Conservation (phyloP, 257 asterid genomes). For the Anisodus tanguticus region DNA sequence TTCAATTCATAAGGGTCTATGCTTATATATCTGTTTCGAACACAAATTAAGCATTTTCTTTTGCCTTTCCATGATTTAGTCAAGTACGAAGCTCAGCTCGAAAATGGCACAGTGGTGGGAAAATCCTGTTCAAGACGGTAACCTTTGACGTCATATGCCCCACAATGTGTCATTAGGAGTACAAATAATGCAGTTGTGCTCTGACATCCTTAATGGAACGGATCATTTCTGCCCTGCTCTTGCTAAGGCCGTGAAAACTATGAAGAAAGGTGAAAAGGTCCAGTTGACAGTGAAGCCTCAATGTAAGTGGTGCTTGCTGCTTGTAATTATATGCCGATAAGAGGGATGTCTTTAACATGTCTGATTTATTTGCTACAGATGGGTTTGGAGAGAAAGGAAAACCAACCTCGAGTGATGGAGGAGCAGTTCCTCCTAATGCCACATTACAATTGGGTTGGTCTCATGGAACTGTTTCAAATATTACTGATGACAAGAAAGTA, state of each 20-base stretch:
- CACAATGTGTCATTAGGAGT: background rate
- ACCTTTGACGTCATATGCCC: background rate
- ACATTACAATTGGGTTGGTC: slow-evolving; percentile 52
- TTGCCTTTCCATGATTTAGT: slow-evolving; percentile 38
- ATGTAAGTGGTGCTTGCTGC: slow-evolving; percentile 43
- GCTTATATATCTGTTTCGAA: background rate
- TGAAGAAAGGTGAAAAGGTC: too few species aligned
- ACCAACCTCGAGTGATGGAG: slow-evolving; percentile 51
- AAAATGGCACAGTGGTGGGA: slow-evolving; percentile 54
- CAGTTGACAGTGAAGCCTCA: slow-evolving; percentile 40
- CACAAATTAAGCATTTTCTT: background rate
- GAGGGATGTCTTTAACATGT: background rate
- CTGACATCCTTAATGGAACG: slow-evolving; percentile 27
- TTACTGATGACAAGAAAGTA: too few species aligned
- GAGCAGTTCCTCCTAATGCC: slow-evolving; percentile 63
- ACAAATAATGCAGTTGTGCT: too few species aligned
- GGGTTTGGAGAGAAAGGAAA: slow-evolving; percentile 75
- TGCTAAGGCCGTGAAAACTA: too few species aligned
- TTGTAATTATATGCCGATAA: background rate
- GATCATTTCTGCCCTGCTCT: slow-evolving; percentile 17
- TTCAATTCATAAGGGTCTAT: background rate
- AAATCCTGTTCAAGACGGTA: slow-evolving; percentile 63
- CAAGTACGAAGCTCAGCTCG: slow-evolving; percentile 58
- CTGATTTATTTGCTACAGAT: slow-evolving; percentile 29
- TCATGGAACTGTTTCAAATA: slow-evolving; percentile 60